Evolutionary conservation across 129 eudicot genomes (phyloP), one percentile per base, ranked within the genome.

Genomic region (Apium graveolens): DNA sequence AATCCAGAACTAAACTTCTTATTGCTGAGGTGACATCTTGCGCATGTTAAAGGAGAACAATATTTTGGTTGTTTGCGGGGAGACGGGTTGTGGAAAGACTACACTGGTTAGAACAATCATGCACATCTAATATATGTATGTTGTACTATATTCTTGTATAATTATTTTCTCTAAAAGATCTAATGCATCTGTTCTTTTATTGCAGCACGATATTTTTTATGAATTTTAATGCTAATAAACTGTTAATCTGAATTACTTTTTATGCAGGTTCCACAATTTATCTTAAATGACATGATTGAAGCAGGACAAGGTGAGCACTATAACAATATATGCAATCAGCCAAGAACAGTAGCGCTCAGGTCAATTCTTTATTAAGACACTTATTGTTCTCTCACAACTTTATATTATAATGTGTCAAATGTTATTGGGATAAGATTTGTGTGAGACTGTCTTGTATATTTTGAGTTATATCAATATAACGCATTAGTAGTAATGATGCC

Each of bases 331-430:
- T 95, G 98, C 87, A 95, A 97, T 55, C 98, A 95, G 83, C 98
- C 98, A 39, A 86, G 98, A 82, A 90, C 97, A 86, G 90, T 95
- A 74, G 98, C 98, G 87, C 97, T 95, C n/a, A 83, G 98, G 83
- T 43, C 63, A 74, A 48, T 78, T 32, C 0, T 29, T 63, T 80
- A 79, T 53, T 2, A 68, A 17, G 7, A 24, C 57, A 49, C n/a
- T 2, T 49, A 4, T 18, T 5, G 7, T 49, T 49, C 57, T 17
- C 4, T 49, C 1, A 17, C 4, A 16, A 49, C 57, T 17, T 49
- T 20, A 49, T 49, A 49, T 49, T 4, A 20, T 49, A 49, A 49
- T 49, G 57, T 17, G n/a, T 49, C 57, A 49, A 6, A 49, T 49
- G 24, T 49, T 49, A 17, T 17, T 17, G 57, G 57, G 7, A 20